Base-by-base conservation (phyloP, 2,329 filamentous ascomycete genomes). In the Cryphonectria nitschkei region DNA sequence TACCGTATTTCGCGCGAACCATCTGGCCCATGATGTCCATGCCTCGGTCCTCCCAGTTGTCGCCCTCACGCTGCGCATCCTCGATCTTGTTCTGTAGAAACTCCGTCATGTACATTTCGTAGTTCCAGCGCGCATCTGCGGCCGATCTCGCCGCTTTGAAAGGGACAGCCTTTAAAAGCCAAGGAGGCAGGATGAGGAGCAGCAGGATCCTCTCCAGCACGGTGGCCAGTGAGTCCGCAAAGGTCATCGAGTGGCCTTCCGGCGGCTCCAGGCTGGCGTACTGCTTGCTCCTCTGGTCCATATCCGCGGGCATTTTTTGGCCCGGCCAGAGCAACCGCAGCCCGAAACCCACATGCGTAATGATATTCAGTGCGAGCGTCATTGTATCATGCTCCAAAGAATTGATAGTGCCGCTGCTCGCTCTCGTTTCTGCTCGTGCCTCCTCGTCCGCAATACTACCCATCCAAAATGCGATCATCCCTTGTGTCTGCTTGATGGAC, bases 321-420 rank as follows among this genome's bases (percentile, higher is more conserved):
- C 90, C 90, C 0, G 92, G 88, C 88, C 88, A 90, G 19, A 87
- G 77, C 73, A 90, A 78, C 29, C 81, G 81, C 68, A 90, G 80
- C 5, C 91, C 92, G 77, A 95, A 95, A 0, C 92, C 93, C 68
- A 93, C 91, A 72, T 89, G 89, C 73, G 89, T 81, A 68, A 88
- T 88, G 72, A 88, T 86, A 75, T 88, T 85, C 68, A 88, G 81
- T 26, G 85, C 84, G 71, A 87, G 81, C 26, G 82, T 82, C 89
- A 93, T 93, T 0, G 90, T 89, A 74, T 93, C 91, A 34, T 84
- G 81, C 56, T 90, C 88, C 22, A 86, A 81, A 7, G 89, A 86
- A 52, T 81, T 79, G 34, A 94, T 83, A 0, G 88, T 88, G 56
- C 78, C 79, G 71, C 83, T 83, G 76, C 34, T 72, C 75, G 29